phyloP scores from a whole-genome alignment of 108 stramenopile genomes.

The Aurantiochytrium sp. region DNA sequence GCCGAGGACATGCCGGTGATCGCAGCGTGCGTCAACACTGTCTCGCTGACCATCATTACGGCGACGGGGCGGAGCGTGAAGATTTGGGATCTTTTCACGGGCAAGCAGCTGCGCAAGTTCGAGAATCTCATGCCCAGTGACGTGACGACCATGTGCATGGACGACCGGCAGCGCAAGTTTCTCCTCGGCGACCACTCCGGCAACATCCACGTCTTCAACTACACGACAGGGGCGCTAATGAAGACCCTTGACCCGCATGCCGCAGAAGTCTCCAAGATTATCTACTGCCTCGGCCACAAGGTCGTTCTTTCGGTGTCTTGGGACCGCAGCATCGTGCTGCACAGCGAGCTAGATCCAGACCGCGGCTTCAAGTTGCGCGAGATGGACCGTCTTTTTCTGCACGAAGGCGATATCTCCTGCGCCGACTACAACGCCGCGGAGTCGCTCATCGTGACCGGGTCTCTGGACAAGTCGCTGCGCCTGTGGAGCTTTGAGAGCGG shows the following conservation, averaged over 20 bases:
- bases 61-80: slow-evolving; percentile 36
- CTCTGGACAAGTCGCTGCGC: slow-evolving; percentile 33
- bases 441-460: slow-evolving; percentile 43
- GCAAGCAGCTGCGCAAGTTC: slow-evolving; percentile 37
- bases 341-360: slow-evolving; percentile 34
- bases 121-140: slow-evolving; percentile 37
- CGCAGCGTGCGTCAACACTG: slow-evolving; percentile 44
- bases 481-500: slow-evolving; percentile 44
- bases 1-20: slow-evolving; percentile 54
- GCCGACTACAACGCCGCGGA: slow-evolving; percentile 25
- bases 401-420: slow-evolving; percentile 43
- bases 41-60: slow-evolving; percentile 47
- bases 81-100: slow-evolving; percentile 54
- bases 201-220: slow-evolving; percentile 51
- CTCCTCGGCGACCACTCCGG: slow-evolving; percentile 44
- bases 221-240: slow-evolving; percentile 53
- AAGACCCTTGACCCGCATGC: slow-evolving; percentile 40
- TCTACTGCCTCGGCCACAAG: slow-evolving; percentile 37
- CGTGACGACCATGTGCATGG: slow-evolving; percentile 49
- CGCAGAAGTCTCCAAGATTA: slow-evolving; percentile 35
- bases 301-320: slow-evolving; percentile 39
- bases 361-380: slow-evolving; percentile 36
- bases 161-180: slow-evolving; percentile 53
- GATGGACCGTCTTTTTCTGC: slow-evolving; percentile 30
- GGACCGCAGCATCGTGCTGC: slow-evolving; percentile 38